Conservation (phyloP, 805 yeast species). For the Barnettozyma vustinii region DNA sequence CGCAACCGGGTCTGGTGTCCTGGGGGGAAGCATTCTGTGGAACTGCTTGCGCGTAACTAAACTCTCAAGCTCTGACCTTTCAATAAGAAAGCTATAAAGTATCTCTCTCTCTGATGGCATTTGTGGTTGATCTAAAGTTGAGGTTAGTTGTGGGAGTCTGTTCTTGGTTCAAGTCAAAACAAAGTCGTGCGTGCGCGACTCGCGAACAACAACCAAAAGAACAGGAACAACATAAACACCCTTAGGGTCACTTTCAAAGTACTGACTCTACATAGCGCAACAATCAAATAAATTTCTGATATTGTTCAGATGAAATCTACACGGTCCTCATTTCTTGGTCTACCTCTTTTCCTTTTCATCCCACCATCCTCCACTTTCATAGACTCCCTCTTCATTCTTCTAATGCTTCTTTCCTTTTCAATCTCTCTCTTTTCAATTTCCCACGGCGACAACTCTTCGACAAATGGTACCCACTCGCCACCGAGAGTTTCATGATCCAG, state of each 20-base stretch:
- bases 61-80: slow-evolving; percentile 10
- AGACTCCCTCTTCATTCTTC: slow-evolving; percentile 90
- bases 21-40: slow-evolving; percentile 12
- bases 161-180: not conserved
- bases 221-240: too few species aligned
- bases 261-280: too few species aligned
- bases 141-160: not conserved
- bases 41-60: slow-evolving; percentile 9
- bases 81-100: slow-evolving; percentile 14
- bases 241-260: too few species aligned
- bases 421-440: slow-evolving; percentile 94
- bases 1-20: slow-evolving; percentile 5
- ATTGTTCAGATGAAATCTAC: not conserved
- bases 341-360: slow-evolving; percentile 30
- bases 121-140: not conserved
- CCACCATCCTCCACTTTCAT: slow-evolving; percentile 59
- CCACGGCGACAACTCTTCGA: slow-evolving; percentile 82
- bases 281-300: not conserved
- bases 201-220: too few species aligned
- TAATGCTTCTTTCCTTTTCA: slow-evolving; percentile 85
- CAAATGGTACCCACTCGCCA: slow-evolving; percentile 79
- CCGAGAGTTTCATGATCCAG: slow-evolving; percentile 74
- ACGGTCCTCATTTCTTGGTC: slow-evolving; percentile 31
- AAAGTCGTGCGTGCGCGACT: too few species aligned
- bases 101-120: slow-evolving; percentile 18